phyloP scores from a whole-genome alignment of 805 yeast genomes.

The Kuraishia capsulata region DNA sequence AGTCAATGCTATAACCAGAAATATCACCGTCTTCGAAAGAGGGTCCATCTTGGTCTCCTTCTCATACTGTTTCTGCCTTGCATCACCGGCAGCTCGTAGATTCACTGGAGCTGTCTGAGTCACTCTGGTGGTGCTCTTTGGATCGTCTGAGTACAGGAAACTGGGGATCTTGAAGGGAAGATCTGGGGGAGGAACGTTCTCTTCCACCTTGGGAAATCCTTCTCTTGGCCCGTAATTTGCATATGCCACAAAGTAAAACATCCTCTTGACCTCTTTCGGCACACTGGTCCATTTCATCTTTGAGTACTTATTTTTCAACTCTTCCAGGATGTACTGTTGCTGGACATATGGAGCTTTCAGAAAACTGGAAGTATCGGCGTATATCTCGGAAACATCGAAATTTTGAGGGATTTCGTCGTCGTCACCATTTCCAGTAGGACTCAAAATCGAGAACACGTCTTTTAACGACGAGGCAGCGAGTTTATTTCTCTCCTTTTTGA shows the following conservation, averaged over 20 bases:
- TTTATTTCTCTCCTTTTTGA: conserved; percentile 21
- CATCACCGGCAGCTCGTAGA: conserved; percentile 25
- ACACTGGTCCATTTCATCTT: conserved; percentile 49
- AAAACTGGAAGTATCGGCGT: conserved; percentile 18
- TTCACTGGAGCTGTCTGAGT: conserved; percentile 27
- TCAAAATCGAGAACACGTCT: conserved; percentile 25
- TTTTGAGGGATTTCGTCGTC: conserved; percentile 22
- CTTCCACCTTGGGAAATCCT: conserved; percentile 37
- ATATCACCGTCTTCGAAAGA: conserved; percentile 42
- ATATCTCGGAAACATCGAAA: conserved; percentile 23
- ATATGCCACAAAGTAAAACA: conserved; percentile 54
- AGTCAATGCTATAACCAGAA: conserved; percentile 35
- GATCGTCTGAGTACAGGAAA: conserved; percentile 15
- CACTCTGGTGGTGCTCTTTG: conserved; percentile 19
- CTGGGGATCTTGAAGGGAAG: conserved; percentile 45
- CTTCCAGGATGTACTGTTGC: conserved; percentile 45
- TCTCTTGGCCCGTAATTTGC: conserved; percentile 69
- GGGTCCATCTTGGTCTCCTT: conserved; percentile 50
- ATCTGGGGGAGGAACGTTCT: conserved; percentile 44
- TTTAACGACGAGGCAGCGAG: conserved; percentile 29
- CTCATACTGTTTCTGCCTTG: conserved; percentile 32
- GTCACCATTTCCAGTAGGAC: conserved; percentile 15
- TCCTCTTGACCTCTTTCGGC: conserved; percentile 38
- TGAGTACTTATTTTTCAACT: conserved; percentile 30
- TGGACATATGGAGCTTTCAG: conserved; percentile 34